Percentiles rank a stretch among this genome's conserved stretches.
phyloP scores from a whole-genome alignment of 2,329 filamentous ascomycete genomes.

The Endoconidiophora laricicola region DNA sequence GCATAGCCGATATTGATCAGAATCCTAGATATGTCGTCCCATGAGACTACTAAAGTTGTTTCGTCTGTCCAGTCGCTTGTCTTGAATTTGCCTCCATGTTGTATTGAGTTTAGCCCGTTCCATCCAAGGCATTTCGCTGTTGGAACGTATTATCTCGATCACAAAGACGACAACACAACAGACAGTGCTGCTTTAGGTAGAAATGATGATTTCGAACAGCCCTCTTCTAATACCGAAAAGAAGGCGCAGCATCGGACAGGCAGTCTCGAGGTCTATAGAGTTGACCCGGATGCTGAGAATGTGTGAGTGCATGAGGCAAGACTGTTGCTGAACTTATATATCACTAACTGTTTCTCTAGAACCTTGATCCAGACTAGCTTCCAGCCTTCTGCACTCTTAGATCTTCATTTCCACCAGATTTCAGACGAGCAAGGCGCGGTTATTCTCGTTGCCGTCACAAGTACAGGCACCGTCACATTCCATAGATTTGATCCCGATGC shows the following conservation, averaged over 20 bases:
- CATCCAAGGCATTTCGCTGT: slow-evolving; percentile 53
- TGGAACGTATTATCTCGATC: slow-evolving; percentile 68
- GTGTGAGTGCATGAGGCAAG: slow-evolving; percentile 3
- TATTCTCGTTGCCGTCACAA: slow-evolving; percentile 60
- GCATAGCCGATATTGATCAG: no score
- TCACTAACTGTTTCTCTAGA: slow-evolving; percentile 17
- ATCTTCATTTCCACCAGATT: slow-evolving; percentile 61
- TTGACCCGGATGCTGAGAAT: slow-evolving; percentile 3
- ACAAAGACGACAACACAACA: slow-evolving; percentile 19
- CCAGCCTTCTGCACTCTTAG: slow-evolving; percentile 61
- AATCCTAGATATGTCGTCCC: background rate
- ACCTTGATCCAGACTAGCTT: slow-evolving; percentile 38
- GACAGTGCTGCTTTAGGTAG: background rate
- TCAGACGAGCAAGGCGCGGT: slow-evolving; percentile 22
- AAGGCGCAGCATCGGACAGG: slow-evolving; percentile 51
- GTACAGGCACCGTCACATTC: slow-evolving; percentile 52
- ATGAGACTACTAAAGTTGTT: slow-evolving; percentile 15
- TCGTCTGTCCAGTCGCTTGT: slow-evolving; percentile 31
- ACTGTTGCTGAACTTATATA: slow-evolving; percentile 2
- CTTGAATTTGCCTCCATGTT: slow-evolving; percentile 57
- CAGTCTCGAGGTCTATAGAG: slow-evolving; percentile 45
- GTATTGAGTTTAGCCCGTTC: slow-evolving; percentile 54
- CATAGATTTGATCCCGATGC: slow-evolving; percentile 34
- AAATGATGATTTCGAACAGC: no score
- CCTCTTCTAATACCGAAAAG: slow-evolving; percentile 13